phyloP scores from a whole-genome alignment of 805 yeast species.

The Metschnikowia similis region DNA sequence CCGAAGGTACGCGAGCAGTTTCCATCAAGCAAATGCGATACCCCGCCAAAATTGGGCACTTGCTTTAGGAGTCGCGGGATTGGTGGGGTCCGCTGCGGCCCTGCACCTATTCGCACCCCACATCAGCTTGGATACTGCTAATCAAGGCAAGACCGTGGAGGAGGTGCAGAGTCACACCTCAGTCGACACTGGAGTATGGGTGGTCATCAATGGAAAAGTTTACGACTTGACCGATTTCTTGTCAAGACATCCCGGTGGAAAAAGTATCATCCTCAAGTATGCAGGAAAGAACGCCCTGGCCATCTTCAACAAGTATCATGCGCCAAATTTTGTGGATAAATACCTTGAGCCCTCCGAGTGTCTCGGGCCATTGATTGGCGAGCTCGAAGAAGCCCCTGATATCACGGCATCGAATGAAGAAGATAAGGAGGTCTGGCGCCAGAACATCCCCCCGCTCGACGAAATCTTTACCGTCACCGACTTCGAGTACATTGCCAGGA shows the following conservation, averaged over 20 bases:
- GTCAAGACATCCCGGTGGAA: constrained; percentile 51
- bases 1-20: not conserved
- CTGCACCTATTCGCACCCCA: not conserved
- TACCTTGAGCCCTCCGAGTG: constrained; percentile 17
- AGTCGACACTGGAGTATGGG: constrained; percentile 22
- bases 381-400: constrained; percentile 12
- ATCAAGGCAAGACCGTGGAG: constrained; percentile 13
- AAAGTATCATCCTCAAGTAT: constrained; percentile 10
- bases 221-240: constrained; percentile 37
- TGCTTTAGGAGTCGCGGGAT: constrained; percentile 1
- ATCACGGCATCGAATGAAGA: constrained; percentile 18
- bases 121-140: constrained; percentile 6
- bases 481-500: constrained; percentile 38
- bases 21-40: not conserved
- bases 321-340: constrained; percentile 18
- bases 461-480: constrained; percentile 33
- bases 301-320: constrained; percentile 39
- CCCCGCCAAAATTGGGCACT: not conserved
- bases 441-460: constrained; percentile 28
- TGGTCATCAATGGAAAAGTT: constrained; percentile 29
- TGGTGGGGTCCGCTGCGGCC: not conserved
- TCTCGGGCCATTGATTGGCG: constrained; percentile 23
- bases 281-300: constrained; percentile 57
- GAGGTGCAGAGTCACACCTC: constrained; percentile 12
- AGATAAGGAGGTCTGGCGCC: constrained; percentile 15